Evolutionary conservation across 768 basidiomycete species (phyloP).

Genomic region (Pleurotus djamor): DNA sequence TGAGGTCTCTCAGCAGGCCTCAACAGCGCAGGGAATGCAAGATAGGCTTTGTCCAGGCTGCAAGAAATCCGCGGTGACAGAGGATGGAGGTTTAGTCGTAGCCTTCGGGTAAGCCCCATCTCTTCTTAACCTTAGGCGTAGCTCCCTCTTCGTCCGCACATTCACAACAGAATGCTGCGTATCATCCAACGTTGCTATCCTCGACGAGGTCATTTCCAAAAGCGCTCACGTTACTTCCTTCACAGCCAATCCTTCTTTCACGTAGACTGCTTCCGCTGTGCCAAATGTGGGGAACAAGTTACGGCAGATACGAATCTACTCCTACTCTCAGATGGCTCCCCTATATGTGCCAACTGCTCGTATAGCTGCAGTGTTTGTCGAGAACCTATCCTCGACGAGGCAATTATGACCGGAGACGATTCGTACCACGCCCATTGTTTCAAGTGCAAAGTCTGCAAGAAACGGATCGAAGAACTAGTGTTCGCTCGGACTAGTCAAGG

Average conservation of each 20-base stretch:
- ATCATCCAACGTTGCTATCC: constrained; percentile 10
- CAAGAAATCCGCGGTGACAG: constrained; percentile 75
- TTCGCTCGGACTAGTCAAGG: constrained; percentile 98
- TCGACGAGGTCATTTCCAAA: neutral
- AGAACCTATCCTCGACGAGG: constrained; percentile 94
- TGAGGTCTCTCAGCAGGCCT: neutral
- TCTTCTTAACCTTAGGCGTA: neutral
- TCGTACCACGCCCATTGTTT: constrained; percentile 99
- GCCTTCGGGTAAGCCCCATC: constrained; percentile 80
- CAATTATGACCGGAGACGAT: constrained; percentile 99
- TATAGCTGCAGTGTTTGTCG: constrained; percentile 96
- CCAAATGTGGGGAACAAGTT: constrained; percentile 90
- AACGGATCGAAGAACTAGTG: constrained; percentile 95
- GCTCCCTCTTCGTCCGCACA: neutral
- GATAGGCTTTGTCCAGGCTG: constrained; percentile 81
- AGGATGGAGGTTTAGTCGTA: constrained; percentile 86
- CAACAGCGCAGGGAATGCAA: constrained; percentile 25
- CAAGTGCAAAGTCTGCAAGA: constrained; percentile 93
- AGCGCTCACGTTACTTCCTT: neutral
- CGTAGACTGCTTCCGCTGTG: constrained; percentile 94
- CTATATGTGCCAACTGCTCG: constrained; percentile 91
- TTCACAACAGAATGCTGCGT: constrained; percentile 9
- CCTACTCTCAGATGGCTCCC: constrained; percentile 95
- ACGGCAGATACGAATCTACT: constrained; percentile 98
- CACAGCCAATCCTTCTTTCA: constrained; percentile 91